Percentiles rank a stretch among this genome's conserved stretches.
Evolutionary conservation across 225 moss, liverwort and hornwort species (phyloP).

Genomic region (Bryum argenteum): DNA sequence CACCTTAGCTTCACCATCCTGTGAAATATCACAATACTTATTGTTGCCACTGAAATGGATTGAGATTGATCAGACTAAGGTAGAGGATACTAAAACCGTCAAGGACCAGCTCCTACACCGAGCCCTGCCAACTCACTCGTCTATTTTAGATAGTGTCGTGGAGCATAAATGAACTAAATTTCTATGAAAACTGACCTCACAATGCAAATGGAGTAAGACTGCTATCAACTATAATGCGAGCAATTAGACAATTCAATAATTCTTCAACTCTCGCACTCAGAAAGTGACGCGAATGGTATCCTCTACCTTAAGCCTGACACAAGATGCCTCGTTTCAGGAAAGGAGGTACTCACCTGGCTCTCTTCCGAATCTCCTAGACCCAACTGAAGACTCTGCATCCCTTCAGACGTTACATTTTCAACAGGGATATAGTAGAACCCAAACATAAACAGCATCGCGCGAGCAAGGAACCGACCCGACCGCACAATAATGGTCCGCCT

Average conservation of each 20-base stretch:
- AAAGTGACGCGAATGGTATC: neutral
- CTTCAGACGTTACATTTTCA: slow-evolving; percentile 53
- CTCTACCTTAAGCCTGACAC: neutral
- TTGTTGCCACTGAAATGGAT: slow-evolving; percentile 29
- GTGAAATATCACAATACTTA: slow-evolving; percentile 31
- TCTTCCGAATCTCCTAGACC: slow-evolving; percentile 58
- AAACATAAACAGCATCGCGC: slow-evolving; percentile 68
- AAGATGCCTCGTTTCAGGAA: slow-evolving; percentile 8
- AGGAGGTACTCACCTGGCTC: slow-evolving; percentile 44
- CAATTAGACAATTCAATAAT: neutral
- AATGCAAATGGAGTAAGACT: neutral
- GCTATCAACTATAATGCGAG: neutral
- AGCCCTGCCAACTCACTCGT: neutral
- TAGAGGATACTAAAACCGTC: slow-evolving; percentile 7
- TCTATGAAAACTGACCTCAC: neutral
- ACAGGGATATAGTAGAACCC: slow-evolving; percentile 97
- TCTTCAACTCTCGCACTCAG: neutral
- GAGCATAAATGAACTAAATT: neutral
- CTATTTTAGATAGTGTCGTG: neutral
- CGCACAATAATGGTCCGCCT: slow-evolving; percentile 80
- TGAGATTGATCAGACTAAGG: slow-evolving; percentile 16
- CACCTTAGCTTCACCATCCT: slow-evolving; percentile 70
- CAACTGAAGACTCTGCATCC: slow-evolving; percentile 62
- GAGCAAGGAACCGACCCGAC: slow-evolving; percentile 76
- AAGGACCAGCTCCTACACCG: neutral